Evolutionary conservation across 306 rosid species (phyloP).

Genomic region (Trifolium fragiferum): DNA sequence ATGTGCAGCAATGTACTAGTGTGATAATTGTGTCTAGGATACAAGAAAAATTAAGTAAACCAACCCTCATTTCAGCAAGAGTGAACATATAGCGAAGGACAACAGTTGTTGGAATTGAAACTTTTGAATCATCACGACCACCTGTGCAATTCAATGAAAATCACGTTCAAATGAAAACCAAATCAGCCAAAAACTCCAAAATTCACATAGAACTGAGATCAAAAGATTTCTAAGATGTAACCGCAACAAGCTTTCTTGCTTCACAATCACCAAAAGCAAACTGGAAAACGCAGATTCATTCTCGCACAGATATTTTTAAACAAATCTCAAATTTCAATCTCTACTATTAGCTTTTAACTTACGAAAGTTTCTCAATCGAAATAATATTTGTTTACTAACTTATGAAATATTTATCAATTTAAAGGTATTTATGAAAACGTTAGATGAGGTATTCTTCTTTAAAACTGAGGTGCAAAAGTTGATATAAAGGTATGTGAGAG

Average conservation of each 20-base stretch:
- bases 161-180: constrained; percentile 43
- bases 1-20: constrained; percentile 31
- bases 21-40: constrained; percentile 32
- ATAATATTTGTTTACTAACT: not conserved
- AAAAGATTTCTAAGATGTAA: constrained; percentile 14
- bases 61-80: constrained; percentile 87
- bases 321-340: constrained; percentile 14
- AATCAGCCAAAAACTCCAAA: constrained; percentile 28
- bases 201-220: constrained; percentile 15
- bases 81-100: constrained; percentile 86
- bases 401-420: not conserved
- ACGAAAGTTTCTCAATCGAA: constrained; percentile 14
- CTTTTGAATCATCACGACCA: constrained; percentile 88
- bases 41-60: constrained; percentile 31
- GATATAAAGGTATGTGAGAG: not conserved
- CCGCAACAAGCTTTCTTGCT: constrained; percentile 35
- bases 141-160: constrained; percentile 54
- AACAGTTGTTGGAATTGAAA: constrained; percentile 80
- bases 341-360: constrained; percentile 18
- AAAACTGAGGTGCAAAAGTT: constrained; percentile 15
- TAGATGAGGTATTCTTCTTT: not conserved
- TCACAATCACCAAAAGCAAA: constrained; percentile 35
- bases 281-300: constrained; percentile 30
- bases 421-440: not conserved
- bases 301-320: constrained; percentile 4